Percentiles rank a stretch among this genome's conserved stretches.
These are phyloP conservation scores for Pythium guiyangense DNA, from an alignment of 352 stramenopile genomes.

Conservation along the genomic window DNA sequence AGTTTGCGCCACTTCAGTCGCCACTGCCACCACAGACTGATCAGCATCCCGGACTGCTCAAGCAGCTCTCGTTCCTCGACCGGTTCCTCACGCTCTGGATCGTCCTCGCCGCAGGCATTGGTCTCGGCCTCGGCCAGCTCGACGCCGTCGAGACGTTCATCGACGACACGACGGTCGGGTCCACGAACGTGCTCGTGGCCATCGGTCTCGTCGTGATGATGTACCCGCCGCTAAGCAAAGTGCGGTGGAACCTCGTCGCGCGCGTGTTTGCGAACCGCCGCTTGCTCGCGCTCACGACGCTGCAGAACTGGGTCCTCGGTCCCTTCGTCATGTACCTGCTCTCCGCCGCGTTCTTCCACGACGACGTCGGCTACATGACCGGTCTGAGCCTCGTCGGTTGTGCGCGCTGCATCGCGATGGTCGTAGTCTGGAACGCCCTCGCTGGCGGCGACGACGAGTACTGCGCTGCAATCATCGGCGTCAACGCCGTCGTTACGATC, in stretches of 20 bases:
- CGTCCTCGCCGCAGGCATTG: conserved; percentile 29
- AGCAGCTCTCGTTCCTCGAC: conserved; percentile 40
- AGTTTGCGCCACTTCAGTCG: too few species aligned
- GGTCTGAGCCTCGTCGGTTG: conserved; percentile 69
- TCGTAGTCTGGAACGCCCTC: conserved; percentile 76
- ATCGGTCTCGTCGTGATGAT: conserved; percentile 56
- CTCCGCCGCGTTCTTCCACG: conserved; percentile 41
- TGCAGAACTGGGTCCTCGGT: conserved; percentile 60
- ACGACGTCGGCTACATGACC: conserved; percentile 42
- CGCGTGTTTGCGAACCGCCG: conserved; percentile 35
- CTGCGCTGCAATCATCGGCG: conserved; percentile 56
- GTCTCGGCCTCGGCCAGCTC: conserved; percentile 43
- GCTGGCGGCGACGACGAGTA: conserved; percentile 61
- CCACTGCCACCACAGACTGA: too few species aligned
- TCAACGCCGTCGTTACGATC: conserved; percentile 68
- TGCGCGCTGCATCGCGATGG: conserved; percentile 73
- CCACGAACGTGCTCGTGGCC: conserved; percentile 50
- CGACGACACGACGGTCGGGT: conserved; percentile 35
- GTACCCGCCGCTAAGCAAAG: conserved; percentile 52
- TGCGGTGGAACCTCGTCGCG: conserved; percentile 44
- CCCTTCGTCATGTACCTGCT: conserved; percentile 57
- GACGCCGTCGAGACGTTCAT: conserved; percentile 31
- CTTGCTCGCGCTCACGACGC: conserved; percentile 41
- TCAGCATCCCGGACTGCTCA: too few species aligned
- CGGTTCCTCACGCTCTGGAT: conserved; percentile 65